Percentiles rank a stretch among this genome's conserved stretches.
These are phyloP conservation scores for Erucastrum elatum DNA, from an alignment of 345 rosid genomes.

Conservation along the genomic window DNA sequence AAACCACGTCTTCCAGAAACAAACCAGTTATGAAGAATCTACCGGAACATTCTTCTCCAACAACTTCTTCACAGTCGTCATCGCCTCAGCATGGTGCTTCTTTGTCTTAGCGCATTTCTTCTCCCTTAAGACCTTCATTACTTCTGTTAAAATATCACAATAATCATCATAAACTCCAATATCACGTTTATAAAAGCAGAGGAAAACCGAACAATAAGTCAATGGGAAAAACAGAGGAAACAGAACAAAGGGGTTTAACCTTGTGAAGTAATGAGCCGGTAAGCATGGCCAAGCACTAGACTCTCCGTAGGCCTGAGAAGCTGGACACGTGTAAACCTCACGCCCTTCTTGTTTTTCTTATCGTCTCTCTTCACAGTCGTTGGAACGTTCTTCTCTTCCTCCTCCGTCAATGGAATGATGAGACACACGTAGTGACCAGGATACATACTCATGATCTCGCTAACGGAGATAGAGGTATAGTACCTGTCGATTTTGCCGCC, in stretches of 20 bases:
- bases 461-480: slow-evolving; percentile 60
- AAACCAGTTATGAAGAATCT: slow-evolving; percentile 29
- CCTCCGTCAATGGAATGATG: slow-evolving; percentile 69
- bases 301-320: slow-evolving; percentile 80
- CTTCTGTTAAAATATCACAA: slow-evolving; percentile 48
- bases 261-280: slow-evolving; percentile 83
- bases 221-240: not conserved
- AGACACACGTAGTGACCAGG: slow-evolving; percentile 94
- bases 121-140: slow-evolving; percentile 72
- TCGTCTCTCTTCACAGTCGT: slow-evolving; percentile 3
- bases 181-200: not conserved
- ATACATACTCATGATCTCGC: slow-evolving; percentile 69
- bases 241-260: slow-evolving; percentile 35
- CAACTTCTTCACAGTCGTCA: slow-evolving; percentile 33
- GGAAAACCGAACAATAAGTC: not conserved
- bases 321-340: slow-evolving; percentile 68
- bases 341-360: slow-evolving; percentile 31
- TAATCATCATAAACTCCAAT: not conserved
- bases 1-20: slow-evolving; percentile 1
- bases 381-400: slow-evolving; percentile 36
- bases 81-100: slow-evolving; percentile 49
- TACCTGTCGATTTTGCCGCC: slow-evolving; percentile 72
- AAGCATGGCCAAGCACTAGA: slow-evolving; percentile 90
- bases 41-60: slow-evolving; percentile 43
- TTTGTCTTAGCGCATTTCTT: slow-evolving; percentile 73